Conservation (phyloP, 352 stramenopile genomes). For the Phytophthora niederhauseri region DNA sequence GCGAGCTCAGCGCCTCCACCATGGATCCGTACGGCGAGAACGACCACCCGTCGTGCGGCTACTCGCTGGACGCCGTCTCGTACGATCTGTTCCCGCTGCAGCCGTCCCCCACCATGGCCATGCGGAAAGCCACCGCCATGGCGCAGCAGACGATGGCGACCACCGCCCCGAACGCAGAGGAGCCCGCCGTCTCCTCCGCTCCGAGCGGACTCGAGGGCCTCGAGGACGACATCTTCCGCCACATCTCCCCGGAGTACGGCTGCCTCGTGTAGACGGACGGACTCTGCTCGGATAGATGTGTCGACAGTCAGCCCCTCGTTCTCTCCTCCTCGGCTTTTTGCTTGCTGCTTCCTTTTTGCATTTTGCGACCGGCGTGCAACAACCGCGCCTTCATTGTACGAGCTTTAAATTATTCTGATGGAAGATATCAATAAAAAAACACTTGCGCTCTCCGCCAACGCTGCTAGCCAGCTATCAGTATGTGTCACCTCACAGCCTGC, state of each 20-base stretch:
- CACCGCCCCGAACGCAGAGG: constrained; percentile 5
- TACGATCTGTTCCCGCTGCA: constrained; percentile 62
- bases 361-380: constrained; percentile 11
- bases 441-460: background rate
- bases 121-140: constrained; percentile 31
- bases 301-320: constrained; percentile 5
- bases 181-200: constrained; percentile 9
- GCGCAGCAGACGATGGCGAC: constrained; percentile 12
- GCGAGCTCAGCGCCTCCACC: constrained; percentile 38
- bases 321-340: constrained; percentile 6
- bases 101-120: constrained; percentile 52
- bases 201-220: constrained; percentile 35
- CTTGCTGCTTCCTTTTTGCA: constrained; percentile 27
- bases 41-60: constrained; percentile 51
- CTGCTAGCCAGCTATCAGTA: constrained; percentile 23
- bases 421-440: constrained; percentile 32
- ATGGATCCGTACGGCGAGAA: constrained; percentile 60
- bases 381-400: background rate
- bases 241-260: constrained; percentile 86
- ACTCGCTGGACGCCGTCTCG: constrained; percentile 55
- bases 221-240: constrained; percentile 84
- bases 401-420: constrained; percentile 41
- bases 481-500: constrained; percentile 49
- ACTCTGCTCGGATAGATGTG: constrained; percentile 29
- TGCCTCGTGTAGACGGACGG: constrained; percentile 62